Base-by-base conservation (phyloP, 73 alveolate species). In the Paramecium biaurelia region DNA sequence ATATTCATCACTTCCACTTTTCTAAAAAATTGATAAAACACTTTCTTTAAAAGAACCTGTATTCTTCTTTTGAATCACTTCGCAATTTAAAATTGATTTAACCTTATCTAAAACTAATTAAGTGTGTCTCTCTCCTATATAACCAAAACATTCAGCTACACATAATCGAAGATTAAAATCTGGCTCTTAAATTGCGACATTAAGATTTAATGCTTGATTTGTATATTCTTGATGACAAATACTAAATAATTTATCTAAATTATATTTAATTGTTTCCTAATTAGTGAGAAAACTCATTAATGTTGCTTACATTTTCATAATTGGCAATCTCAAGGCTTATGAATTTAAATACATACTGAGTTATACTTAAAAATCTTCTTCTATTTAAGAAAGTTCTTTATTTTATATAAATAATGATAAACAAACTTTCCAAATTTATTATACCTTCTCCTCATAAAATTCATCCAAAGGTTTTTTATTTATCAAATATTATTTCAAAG, bases 131-230 rank as follows among this genome's bases (percentile, higher is more conserved):
- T 79, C 90, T 10, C 90, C 90, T 15, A 79, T 79, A 20, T 79
- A 79, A 15, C 90, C 90, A 47, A 79, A 79, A 26, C 90, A 79
- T 23, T 79, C 90, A 30, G 90, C 90, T 24, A 79, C 90, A 43
- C 90, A 79, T 1, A 43, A 10, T 43, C 90, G 21, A 24, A 79
- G 28, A 24, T 58, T 41, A 10, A 79, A 79, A 4, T 79, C 90
- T 41, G 90, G 90, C 28, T 79, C 90, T 30, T 23, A 38, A 10
- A 79, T 42, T n/a, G 43, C 45, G 14, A 79, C 56, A 79, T 79
- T 79, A 4, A 79, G 32, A 47, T 79, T 79, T 20, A 79, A n/a
- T 4, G 90, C 74, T 79, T 79, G 56, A 79, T 79, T 79, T 8
- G 90, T 79, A 37, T 79, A 79, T 79, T 79, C 90, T 30, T 32